Conservation (phyloP, 495 filamentous ascomycete genomes). For the Amphirosellinia nigrospora region DNA sequence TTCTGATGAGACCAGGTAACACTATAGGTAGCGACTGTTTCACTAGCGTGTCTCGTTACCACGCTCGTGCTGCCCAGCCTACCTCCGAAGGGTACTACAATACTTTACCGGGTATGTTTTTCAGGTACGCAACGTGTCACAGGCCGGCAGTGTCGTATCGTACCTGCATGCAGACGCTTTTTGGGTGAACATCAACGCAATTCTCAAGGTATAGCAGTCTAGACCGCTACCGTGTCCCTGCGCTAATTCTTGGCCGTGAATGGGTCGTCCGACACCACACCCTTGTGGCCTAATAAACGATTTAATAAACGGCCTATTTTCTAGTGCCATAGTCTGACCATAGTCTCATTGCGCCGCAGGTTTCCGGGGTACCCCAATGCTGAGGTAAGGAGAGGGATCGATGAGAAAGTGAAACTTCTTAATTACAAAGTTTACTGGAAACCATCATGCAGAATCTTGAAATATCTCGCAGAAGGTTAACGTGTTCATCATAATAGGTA, state of each 20-base stretch:
- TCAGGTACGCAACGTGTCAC: conserved; percentile 17
- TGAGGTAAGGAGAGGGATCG: not conserved
- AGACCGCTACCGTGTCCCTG: conserved; percentile 7
- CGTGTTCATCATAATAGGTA: too few species aligned
- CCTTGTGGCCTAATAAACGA: not conserved
- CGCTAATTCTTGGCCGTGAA: conserved; percentile 3
- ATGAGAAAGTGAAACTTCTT: not conserved
- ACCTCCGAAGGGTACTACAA: not conserved
- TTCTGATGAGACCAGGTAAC: conserved; percentile 8
- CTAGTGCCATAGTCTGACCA: not conserved
- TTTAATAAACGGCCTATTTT: not conserved
- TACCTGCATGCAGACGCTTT: conserved; percentile 20
- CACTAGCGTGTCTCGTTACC: conserved; percentile 15
- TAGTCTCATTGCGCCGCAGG: not conserved
- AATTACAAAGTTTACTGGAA: not conserved
- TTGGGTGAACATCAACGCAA: conserved; percentile 16
- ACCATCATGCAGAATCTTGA: conserved; percentile 10
- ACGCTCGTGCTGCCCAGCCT: not conserved
- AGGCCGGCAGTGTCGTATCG: conserved; percentile 10
- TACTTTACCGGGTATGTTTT: not conserved
- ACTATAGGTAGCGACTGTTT: conserved; percentile 15
- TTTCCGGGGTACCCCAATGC: not conserved
- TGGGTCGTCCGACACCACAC: conserved; percentile 9
- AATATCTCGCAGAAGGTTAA: not conserved
- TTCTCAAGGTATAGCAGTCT: conserved; percentile 4